Evolutionary conservation across 495 filamentous ascomycete genomes (phyloP).

Genomic region (Thermothielavioides terrestris): DNA sequence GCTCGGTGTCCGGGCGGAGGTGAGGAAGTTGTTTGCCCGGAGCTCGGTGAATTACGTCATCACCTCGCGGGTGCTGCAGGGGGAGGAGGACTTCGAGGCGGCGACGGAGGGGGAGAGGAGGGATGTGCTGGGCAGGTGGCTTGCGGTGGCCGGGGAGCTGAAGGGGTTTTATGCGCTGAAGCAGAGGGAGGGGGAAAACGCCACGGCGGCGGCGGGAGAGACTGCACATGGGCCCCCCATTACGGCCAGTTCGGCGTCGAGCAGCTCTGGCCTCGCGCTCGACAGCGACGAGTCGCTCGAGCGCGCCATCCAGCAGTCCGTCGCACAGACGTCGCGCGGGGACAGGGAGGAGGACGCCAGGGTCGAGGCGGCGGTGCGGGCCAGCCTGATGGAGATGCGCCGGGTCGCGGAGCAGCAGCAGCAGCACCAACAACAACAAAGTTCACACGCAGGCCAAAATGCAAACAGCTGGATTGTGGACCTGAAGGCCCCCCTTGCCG

Average conservation of each 20-base stretch:
- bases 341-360: slow-evolving; percentile 56
- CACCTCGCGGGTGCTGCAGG: slow-evolving; percentile 61
- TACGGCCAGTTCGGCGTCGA: slow-evolving; percentile 10
- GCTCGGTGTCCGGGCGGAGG: slow-evolving; percentile 65
- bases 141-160: slow-evolving; percentile 42
- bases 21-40: slow-evolving; percentile 53
- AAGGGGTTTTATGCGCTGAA: slow-evolving; percentile 37
- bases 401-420: slow-evolving; percentile 29
- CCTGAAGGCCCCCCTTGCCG: not conserved
- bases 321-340: slow-evolving; percentile 58
- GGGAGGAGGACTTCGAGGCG: slow-evolving; percentile 50
- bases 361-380: slow-evolving; percentile 61
- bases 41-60: slow-evolving; percentile 64
- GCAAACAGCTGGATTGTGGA: not conserved
- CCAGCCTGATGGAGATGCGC: slow-evolving; percentile 55
- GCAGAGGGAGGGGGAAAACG: slow-evolving; percentile 28
- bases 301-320: slow-evolving; percentile 57
- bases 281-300: slow-evolving; percentile 50
- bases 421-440: slow-evolving; percentile 19
- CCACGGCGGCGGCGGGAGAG: slow-evolving; percentile 2
- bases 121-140: slow-evolving; percentile 53
- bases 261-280: slow-evolving; percentile 11
- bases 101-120: slow-evolving; percentile 44
- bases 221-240: not conserved
- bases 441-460: not conserved